These are phyloP conservation scores for Penicillium goetzii DNA, from an alignment of 495 filamentous ascomycete species.

Conservation along the genomic window DNA sequence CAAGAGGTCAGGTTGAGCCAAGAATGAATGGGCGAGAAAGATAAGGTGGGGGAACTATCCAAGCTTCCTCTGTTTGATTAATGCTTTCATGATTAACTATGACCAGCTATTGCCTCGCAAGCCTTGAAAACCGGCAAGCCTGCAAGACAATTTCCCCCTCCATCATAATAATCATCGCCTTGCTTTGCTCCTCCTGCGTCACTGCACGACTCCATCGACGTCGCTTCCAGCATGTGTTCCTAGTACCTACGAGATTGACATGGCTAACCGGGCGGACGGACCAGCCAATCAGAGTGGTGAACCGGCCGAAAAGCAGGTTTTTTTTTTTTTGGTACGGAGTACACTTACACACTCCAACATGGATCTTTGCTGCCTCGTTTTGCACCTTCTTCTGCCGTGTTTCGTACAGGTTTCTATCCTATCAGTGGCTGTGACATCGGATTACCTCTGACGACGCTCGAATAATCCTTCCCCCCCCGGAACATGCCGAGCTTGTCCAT, in stretches of 20 bases:
- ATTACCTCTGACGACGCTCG: neutral
- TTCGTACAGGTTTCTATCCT: constrained; percentile 6
- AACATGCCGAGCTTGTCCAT: constrained; percentile 13
- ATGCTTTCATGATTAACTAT: no score
- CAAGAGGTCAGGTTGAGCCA: neutral
- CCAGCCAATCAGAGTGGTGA: constrained; percentile 30
- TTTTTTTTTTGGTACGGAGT: constrained; percentile 32
- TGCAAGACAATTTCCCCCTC: neutral
- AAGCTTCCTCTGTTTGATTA: no score
- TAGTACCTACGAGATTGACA: constrained; percentile 2
- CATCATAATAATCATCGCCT: neutral
- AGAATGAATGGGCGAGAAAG: neutral
- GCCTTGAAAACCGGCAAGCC: neutral
- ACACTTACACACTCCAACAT: neutral
- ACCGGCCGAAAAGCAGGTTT: constrained; percentile 34
- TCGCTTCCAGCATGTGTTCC: neutral
- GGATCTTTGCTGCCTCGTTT: constrained; percentile 6
- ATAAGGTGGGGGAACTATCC: neutral
- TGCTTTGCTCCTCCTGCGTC: constrained; percentile 9
- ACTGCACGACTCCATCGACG: constrained; percentile 5
- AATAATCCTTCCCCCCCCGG: constrained; percentile 10
- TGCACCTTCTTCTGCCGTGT: constrained; percentile 15
- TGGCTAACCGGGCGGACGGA: constrained; percentile 27
- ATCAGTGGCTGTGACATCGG: neutral
- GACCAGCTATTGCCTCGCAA: neutral